Conservation (phyloP, 441 rosid genomes). For the Aquilaria agallochum region DNA sequence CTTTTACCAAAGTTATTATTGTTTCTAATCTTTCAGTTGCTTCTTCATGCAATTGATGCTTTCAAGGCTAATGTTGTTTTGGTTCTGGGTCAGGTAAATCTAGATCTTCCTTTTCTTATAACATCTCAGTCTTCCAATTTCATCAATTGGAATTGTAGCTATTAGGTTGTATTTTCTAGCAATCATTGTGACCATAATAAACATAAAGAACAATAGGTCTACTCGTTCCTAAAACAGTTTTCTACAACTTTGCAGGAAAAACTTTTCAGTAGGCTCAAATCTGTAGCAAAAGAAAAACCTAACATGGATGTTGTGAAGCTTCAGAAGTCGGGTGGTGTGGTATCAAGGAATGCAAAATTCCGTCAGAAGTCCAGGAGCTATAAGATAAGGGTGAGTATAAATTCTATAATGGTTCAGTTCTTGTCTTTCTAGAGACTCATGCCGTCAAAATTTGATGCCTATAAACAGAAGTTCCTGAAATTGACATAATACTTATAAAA, state of each 20-base stretch:
- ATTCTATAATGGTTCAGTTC: background rate
- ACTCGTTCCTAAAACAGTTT: background rate
- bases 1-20: background rate
- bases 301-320: constrained; percentile 85
- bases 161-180: too few species aligned
- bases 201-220: too few species aligned
- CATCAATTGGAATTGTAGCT: background rate
- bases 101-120: background rate
- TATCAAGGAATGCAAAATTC: constrained; percentile 53
- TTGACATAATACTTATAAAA: too few species aligned
- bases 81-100: constrained; percentile 81
- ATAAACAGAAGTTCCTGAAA: too few species aligned
- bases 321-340: constrained; percentile 92
- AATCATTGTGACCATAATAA: too few species aligned
- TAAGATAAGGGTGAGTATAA: constrained; percentile 59
- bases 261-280: constrained; percentile 88
- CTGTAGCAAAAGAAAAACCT: constrained; percentile 56
- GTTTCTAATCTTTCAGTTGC: constrained; percentile 43
- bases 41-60: constrained; percentile 72
- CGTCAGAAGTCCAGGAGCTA: constrained; percentile 62
- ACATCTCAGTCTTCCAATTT: constrained; percentile 1
- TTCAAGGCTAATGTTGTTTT: constrained; percentile 81
- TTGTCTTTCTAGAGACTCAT: too few species aligned
- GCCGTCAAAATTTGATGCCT: too few species aligned
- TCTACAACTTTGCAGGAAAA: constrained; percentile 53